Percentiles rank a stretch among this genome's conserved stretches.
Conservation (phyloP, 192 early-diverging fungal species). For the Podila epigama region DNA sequence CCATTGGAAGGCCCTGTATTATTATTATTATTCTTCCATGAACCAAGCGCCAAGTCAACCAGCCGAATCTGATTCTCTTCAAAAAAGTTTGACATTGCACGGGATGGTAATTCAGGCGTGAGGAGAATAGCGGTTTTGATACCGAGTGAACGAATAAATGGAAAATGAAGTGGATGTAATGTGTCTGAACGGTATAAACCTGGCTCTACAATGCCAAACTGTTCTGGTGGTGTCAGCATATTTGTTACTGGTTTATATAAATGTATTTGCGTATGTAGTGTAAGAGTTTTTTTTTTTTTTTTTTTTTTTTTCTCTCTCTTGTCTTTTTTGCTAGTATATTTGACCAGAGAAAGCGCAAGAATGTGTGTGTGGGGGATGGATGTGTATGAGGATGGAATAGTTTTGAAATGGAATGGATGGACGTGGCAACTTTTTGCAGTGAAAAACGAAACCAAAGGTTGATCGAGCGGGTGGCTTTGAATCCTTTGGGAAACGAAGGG, state of each 20-base stretch:
- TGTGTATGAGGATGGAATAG: too few relatives aligned
- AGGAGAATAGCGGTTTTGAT: slow-evolving; percentile 85
- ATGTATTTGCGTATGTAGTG: not conserved
- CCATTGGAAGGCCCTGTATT: not conserved
- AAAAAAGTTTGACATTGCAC: slow-evolving; percentile 75
- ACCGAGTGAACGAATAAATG: slow-evolving; percentile 80
- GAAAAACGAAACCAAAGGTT: too few relatives aligned
- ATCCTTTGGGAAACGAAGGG: too few relatives aligned
- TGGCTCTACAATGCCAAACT: slow-evolving; percentile 89
- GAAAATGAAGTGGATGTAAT: slow-evolving; percentile 74
- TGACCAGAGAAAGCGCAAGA: too few relatives aligned
- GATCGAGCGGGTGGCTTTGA: too few relatives aligned
- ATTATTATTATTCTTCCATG: slow-evolving; percentile 30
- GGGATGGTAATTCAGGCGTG: slow-evolving; percentile 82
- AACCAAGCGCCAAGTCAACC: slow-evolving; percentile 50
- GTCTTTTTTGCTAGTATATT: too few relatives aligned
- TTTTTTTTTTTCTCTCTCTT: not conserved
- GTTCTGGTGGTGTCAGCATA: slow-evolving; percentile 74
- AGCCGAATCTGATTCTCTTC: slow-evolving; percentile 74
- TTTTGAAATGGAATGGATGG: too few relatives aligned
- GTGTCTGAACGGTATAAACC: slow-evolving; percentile 88
- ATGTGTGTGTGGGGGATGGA: too few relatives aligned
- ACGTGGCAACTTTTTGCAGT: too few relatives aligned
- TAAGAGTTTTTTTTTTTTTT: not conserved
- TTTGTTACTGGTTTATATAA: not conserved